Evolutionary conservation across 148 eudicot genomes (phyloP).

Genomic region (Tetragonia tetragonoides): DNA sequence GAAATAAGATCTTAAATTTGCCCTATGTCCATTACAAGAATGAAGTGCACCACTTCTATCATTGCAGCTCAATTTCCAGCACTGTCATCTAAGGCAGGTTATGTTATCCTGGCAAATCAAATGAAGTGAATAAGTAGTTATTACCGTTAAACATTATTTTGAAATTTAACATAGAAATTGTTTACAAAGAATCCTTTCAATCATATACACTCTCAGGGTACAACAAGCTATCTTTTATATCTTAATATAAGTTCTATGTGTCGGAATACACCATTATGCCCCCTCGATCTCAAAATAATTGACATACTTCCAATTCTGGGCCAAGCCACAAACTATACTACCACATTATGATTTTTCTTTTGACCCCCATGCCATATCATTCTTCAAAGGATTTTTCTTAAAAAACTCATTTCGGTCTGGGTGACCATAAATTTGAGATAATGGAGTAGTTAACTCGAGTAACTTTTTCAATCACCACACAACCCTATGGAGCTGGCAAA

Average conservation of each 20-base stretch:
- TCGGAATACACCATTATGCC: not conserved
- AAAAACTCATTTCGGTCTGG: not conserved
- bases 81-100: not conserved
- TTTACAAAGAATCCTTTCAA: not conserved
- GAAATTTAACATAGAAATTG: not conserved
- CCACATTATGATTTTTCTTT: not conserved
- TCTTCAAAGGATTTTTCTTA: not conserved
- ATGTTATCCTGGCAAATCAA: conserved; percentile 14
- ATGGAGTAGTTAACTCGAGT: not conserved
- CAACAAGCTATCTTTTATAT: not conserved
- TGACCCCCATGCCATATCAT: not conserved
- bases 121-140: conserved; percentile 13
- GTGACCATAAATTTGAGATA: not conserved
- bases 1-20: not conserved
- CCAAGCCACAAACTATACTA: not conserved
- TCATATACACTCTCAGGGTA: not conserved
- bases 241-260: not conserved
- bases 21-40: not conserved
- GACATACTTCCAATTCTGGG: not conserved
- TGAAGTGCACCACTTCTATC: not conserved
- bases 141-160: not conserved
- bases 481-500: not conserved
- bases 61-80: conserved; percentile 12
- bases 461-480: not conserved
- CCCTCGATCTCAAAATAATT: not conserved